Evolutionary conservation across 2,329 filamentous ascomycete genomes (phyloP), one percentile per base, ranked within the genome.

Genomic region (Alternaria viburni): DNA sequence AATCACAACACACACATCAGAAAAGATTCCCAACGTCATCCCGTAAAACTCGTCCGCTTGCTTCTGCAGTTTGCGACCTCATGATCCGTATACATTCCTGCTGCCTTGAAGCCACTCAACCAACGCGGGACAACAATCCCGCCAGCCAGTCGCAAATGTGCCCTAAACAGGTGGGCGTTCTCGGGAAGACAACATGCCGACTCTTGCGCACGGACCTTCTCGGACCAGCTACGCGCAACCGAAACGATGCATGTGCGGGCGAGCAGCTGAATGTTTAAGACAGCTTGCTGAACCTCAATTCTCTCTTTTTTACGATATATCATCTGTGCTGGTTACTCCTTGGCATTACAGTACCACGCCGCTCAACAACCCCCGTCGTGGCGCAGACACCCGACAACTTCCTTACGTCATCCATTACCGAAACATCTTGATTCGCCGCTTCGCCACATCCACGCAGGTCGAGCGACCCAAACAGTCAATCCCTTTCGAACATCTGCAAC

Each of bases 201-300:
- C 28, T 30, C 32, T 19, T 1, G 1, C 21, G 54, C 54, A 58
- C 58, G 47, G 32, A 25, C 32, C n/a, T 28, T 6, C 0, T 1
- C 45, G 19, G 45, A 17, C 23, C 15, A 49, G 15, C 19, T 28
- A 41, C 21, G 19, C 19, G 19, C 49, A 10, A 43, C 63, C 62
- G 67, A 69, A 69, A 69, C 65, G 30, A 28, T 52, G 19, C 56
- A 58, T 59, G 65, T 66, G 46, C 64, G 59, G 61, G 41, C n/a
- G 23, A 45, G 26, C 12, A n/a, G 23, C 21, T 44, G 13, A 6
- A 19, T 46, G 49, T 50, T 55, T 61, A 45, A 60, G 36, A 44
- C 3, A 17, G 25, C 12, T 17, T 11, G 13, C 12, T 30, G 23
- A 50, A 50, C 44, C n/a, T 17, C 9, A 6, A 5, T 17, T 9